phyloP scores from a whole-genome alignment of 2,329 filamentous ascomycete species.

The Pyricularia pennisetigena region DNA sequence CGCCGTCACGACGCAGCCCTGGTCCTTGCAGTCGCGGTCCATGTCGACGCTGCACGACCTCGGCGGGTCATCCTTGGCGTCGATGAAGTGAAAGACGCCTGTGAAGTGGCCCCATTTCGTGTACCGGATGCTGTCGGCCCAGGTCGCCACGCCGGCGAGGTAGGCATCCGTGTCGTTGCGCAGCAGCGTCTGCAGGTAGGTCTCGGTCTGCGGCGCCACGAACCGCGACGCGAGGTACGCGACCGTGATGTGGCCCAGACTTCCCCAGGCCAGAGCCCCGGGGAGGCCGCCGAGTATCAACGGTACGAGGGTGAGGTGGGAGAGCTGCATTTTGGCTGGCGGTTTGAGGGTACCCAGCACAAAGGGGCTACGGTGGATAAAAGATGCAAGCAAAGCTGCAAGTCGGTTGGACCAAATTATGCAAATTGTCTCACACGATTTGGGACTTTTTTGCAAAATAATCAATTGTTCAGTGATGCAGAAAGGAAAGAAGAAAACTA shows the following conservation, averaged over 20 bases:
- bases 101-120: slow-evolving; percentile 53
- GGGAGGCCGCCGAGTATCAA: slow-evolving; percentile 21
- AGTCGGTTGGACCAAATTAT: neutral
- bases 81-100: slow-evolving; percentile 58
- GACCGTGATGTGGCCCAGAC: slow-evolving; percentile 55
- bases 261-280: slow-evolving; percentile 28
- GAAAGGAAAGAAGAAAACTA: neutral
- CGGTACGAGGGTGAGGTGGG: slow-evolving; percentile 11
- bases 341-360: neutral
- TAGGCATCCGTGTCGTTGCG: slow-evolving; percentile 44
- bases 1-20: slow-evolving; percentile 53
- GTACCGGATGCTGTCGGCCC: slow-evolving; percentile 59
- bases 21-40: slow-evolving; percentile 49
- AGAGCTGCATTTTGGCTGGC: neutral
- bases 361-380: too few relatives aligned
- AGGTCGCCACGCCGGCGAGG: slow-evolving; percentile 53
- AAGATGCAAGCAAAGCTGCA: neutral
- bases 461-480: neutral
- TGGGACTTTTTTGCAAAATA: neutral
- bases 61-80: slow-evolving; percentile 55
- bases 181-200: slow-evolving; percentile 48
- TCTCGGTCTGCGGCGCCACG: slow-evolving; percentile 43
- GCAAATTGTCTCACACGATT: neutral
- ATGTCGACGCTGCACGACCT: slow-evolving; percentile 45
- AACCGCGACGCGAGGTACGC: slow-evolving; percentile 54